Evolutionary conservation across 176 grass and related monocot species (phyloP).

Genomic region (Oryza meyeriana): DNA sequence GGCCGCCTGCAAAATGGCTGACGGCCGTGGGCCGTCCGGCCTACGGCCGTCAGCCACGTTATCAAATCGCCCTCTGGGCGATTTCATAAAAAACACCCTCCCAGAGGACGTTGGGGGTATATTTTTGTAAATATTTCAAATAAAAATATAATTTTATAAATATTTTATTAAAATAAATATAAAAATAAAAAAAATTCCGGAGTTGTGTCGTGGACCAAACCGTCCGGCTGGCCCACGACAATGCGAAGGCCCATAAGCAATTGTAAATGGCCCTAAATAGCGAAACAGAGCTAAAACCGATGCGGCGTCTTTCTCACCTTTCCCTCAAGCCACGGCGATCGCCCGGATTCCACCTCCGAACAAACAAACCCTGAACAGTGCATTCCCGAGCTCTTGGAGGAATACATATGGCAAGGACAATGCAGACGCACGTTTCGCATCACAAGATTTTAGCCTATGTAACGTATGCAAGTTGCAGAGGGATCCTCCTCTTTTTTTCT

Average conservation of each 20-base stretch:
- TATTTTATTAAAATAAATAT: too few species aligned
- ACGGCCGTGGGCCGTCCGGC: too few species aligned
- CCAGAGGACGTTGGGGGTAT: too few species aligned
- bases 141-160: too few species aligned
- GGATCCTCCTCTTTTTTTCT: too few species aligned
- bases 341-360: neutral
- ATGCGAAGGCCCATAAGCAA: neutral
- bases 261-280: neutral
- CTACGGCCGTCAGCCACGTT: too few species aligned
- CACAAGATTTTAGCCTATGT: neutral
- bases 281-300: neutral
- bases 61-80: too few species aligned
- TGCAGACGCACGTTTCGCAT: neutral
- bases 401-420: neutral
- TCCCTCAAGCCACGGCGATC: neutral
- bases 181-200: too few species aligned
- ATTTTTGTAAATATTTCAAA: too few species aligned
- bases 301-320: neutral
- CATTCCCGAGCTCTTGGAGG: neutral
- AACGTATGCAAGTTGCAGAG: neutral
- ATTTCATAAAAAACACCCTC: too few species aligned
- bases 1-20: too few species aligned
- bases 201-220: neutral
- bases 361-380: neutral
- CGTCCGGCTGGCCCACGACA: neutral